Base-by-base conservation (phyloP, 2,329 filamentous ascomycete genomes). In the Setomelanomma holmii region DNA sequence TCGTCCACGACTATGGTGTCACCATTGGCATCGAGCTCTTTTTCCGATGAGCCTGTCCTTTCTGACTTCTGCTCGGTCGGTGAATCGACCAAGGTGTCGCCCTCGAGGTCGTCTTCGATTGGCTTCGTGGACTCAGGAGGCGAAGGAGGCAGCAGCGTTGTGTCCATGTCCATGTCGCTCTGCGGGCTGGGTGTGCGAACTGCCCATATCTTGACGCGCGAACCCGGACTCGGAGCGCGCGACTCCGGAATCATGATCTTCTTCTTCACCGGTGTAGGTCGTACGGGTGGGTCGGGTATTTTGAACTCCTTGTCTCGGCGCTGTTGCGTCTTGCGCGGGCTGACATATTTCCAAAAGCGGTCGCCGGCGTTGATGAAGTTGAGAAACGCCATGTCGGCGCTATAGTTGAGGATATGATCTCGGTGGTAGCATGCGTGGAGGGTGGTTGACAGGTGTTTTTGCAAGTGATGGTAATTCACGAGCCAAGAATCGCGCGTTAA, bases 291-390 rank as follows among this genome's bases (percentile, higher is more conserved):
- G 1, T 63, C 55, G 19, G 71, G 71, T 34, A 67, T 64, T 47
- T 75, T 74, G 69, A 76, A 76, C 4, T 68, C 67, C 50, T 75
- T 72, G 20, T 74, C 63, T 19, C 72, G 69, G 8, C 66, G 64
- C 51, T 72, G 60, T 40, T 69, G 62, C 7, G 72, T 72, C 61
- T 78, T 79, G 40, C 67, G 66, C 10, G 78, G 78, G 45, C 76
- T 78, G 43, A 79, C 65, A 52, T 74, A 77, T 50, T 68, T 67
- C 76, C 76, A 79, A 49, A 80, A 63, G 41, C 64, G 66, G 42
- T 72, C 67, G 7, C n/a, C n/a, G n/a, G n/a, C n/a, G n/a, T n/a
- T n/a, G n/a, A n/a, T n/a, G n/a, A n/a, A n/a, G n/a, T n/a, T 59
- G 20, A 75, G 54, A 40, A 72, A 66, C 7, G 66, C 63, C 72